A percentile compares a stretch with the other conserved stretches of the same genome.
phyloP scores from a whole-genome alignment of 225 moss, liverwort and hornwort species.

The Bryoerythrophyllum caledonicum region DNA sequence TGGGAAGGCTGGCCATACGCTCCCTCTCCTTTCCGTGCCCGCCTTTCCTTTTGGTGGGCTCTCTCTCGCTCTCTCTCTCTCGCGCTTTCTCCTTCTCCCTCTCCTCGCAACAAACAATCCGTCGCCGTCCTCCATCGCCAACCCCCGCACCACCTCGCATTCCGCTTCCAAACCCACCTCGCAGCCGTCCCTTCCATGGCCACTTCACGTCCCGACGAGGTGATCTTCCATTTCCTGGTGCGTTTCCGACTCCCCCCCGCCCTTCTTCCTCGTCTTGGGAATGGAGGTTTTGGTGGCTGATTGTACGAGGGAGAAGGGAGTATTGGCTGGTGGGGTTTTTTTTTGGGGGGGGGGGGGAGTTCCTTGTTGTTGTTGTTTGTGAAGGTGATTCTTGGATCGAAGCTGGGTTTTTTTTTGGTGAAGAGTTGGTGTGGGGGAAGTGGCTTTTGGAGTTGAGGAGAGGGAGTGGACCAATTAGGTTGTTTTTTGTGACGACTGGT shows the following conservation, averaged over 20 bases:
- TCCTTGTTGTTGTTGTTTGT: not conserved
- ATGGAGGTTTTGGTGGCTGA: too few species aligned
- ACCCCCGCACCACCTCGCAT: slow-evolving; percentile 1
- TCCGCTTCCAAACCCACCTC: not conserved
- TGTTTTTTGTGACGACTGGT: not conserved
- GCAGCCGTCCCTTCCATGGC: not conserved
- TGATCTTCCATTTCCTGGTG: not conserved
- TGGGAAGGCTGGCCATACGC: too few species aligned
- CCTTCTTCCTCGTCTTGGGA: not conserved
- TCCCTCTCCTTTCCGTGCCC: slow-evolving; percentile 4
- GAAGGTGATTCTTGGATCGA: not conserved
- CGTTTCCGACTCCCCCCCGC: not conserved
- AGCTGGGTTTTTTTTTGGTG: not conserved
- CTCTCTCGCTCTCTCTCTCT: not conserved
- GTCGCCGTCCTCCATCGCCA: not conserved
- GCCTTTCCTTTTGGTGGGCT: not conserved
- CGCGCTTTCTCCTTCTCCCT: not conserved
- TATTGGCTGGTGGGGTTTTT: not conserved
- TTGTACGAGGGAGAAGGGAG: not conserved
- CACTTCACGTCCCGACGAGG: not conserved
- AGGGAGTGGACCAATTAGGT: not conserved
- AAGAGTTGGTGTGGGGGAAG: not conserved
- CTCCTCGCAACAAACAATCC: not conserved
- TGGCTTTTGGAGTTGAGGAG: not conserved
- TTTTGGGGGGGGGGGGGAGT: too few species aligned